Conservation (phyloP, 2,329 filamentous ascomycete species). For the Diaporthe nobilis region DNA sequence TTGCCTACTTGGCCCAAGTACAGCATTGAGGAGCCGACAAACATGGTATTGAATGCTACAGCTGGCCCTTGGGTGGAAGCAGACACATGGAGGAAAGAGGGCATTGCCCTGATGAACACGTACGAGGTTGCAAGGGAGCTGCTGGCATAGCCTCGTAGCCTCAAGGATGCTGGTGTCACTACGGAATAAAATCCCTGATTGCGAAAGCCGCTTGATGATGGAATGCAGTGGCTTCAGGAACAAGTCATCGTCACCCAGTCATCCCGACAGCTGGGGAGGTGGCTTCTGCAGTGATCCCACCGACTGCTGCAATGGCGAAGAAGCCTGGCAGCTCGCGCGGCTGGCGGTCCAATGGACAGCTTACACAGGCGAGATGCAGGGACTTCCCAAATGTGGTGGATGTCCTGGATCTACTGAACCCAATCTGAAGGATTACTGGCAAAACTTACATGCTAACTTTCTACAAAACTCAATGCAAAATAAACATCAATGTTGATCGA, state of each 20-base stretch:
- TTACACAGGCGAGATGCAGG: slow-evolving; percentile 15
- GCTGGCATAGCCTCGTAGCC: slow-evolving; percentile 44
- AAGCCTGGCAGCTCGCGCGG: slow-evolving; percentile 13
- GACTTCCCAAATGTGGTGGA: not conserved
- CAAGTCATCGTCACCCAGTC: not conserved
- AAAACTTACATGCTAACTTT: not conserved
- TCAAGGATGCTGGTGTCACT: not conserved
- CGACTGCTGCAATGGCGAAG: not conserved
- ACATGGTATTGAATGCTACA: slow-evolving; percentile 62
- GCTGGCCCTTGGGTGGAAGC: slow-evolving; percentile 57
- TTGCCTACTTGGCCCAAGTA: slow-evolving; percentile 60
- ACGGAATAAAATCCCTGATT: not conserved
- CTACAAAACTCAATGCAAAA: not conserved
- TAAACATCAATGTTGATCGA: not conserved
- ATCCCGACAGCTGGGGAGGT: slow-evolving; percentile 4
- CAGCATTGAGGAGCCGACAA: slow-evolving; percentile 53
- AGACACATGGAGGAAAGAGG: slow-evolving; percentile 63
- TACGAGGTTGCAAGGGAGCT: slow-evolving; percentile 55
- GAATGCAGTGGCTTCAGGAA: slow-evolving; percentile 6
- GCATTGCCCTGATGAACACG: slow-evolving; percentile 60
- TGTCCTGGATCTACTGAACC: not conserved
- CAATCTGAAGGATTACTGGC: not conserved
- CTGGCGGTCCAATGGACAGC: not conserved
- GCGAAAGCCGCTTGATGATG: not conserved
- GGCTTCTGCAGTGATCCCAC: slow-evolving; percentile 18